These are phyloP conservation scores for Trichoderma pleuroti DNA, from an alignment of 2,329 filamentous ascomycete genomes.

Conservation along the genomic window DNA sequence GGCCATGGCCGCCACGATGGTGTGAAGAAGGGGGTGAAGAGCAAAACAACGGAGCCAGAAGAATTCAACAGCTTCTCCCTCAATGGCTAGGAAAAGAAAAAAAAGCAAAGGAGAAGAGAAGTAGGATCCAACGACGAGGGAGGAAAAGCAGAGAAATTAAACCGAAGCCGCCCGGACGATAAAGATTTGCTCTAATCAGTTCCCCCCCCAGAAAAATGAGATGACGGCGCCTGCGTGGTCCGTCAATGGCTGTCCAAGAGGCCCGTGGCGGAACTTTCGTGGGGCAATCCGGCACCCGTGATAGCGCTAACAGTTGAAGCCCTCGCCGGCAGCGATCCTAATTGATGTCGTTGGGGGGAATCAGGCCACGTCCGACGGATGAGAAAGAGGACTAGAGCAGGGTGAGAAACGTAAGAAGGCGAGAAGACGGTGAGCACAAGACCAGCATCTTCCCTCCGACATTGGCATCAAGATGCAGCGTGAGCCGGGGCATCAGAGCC, in stretches of 20 bases:
- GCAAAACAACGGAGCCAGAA: neutral
- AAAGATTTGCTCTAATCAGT: slow-evolving; percentile 2
- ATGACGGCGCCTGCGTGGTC: neutral
- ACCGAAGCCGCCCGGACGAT: slow-evolving; percentile 11
- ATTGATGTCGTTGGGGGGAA: neutral
- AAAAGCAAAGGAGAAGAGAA: neutral
- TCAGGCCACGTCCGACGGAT: neutral
- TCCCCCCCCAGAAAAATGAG: neutral
- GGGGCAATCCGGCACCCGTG: slow-evolving; percentile 1
- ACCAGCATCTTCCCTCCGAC: neutral
- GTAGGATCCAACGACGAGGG: neutral
- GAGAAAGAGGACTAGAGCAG: neutral
- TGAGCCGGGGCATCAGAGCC: neutral
- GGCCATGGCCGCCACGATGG: slow-evolving; percentile 24
- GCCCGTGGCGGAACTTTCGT: slow-evolving; percentile 14
- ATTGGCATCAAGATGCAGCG: neutral
- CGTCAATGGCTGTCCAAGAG: slow-evolving; percentile 3
- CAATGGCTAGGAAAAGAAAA: neutral
- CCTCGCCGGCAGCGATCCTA: neutral
- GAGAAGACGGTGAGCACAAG: neutral
- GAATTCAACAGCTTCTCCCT: neutral
- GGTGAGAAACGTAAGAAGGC: neutral
- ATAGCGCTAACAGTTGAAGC: slow-evolving; percentile 6
- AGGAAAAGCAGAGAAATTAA: neutral
- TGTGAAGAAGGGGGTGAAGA: neutral